phyloP scores from a whole-genome alignment of 139 green algal genomes.

The Spirogloea muscicola region DNA sequence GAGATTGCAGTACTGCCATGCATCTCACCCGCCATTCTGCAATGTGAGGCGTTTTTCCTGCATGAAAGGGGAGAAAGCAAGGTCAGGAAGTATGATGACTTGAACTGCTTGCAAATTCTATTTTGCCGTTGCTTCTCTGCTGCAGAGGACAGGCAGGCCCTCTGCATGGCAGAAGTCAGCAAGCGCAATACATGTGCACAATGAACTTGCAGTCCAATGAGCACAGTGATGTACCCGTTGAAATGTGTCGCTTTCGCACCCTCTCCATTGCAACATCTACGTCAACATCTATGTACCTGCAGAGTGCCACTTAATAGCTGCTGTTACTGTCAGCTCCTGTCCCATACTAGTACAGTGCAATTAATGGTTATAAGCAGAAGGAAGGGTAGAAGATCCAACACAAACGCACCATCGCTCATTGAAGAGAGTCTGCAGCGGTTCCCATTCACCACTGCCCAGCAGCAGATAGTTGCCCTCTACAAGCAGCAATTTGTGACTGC shows the following conservation, averaged over 20 bases:
- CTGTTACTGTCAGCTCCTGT: too few species aligned
- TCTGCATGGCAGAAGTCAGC: neutral
- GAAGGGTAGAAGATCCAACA: neutral
- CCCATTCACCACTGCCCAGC: constrained; percentile 58
- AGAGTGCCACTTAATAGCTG: too few species aligned
- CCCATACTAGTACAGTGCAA: neutral
- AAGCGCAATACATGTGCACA: neutral
- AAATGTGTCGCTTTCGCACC: constrained; percentile 41
- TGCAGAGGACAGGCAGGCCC: neutral
- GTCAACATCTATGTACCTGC: constrained; percentile 42
- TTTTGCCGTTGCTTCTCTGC: neutral
- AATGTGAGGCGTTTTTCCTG: constrained; percentile 34
- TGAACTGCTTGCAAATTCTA: too few species aligned
- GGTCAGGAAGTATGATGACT: too few species aligned
- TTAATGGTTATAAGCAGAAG: neutral
- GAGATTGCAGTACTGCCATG: neutral
- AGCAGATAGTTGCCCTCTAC: constrained; percentile 91
- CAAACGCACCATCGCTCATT: constrained; percentile 75
- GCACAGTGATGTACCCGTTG: too few species aligned
- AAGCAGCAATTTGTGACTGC: too few species aligned
- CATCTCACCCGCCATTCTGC: constrained; percentile 38
- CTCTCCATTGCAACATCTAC: constrained; percentile 43
- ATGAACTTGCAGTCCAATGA: too few species aligned
- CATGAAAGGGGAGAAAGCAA: too few species aligned
- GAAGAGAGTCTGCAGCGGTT: constrained; percentile 49